Conservation (phyloP, 2,329 filamentous ascomycete genomes). For the Chalaropsis thielavioides region DNA sequence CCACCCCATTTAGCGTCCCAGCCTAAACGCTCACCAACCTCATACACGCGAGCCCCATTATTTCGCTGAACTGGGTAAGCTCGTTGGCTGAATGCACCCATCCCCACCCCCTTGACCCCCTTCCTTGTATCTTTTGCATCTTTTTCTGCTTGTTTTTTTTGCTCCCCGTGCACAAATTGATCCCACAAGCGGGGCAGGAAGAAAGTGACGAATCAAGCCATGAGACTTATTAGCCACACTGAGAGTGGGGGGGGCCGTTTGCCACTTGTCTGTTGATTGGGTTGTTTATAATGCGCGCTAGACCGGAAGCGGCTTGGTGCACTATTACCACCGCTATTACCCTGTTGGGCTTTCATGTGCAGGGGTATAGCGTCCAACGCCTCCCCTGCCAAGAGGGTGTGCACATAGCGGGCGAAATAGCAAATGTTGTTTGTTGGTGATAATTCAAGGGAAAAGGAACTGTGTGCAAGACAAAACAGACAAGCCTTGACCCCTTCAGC, state of each 20-base stretch:
- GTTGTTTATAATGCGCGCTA: background rate
- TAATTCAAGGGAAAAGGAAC: no score
- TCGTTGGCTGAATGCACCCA: background rate
- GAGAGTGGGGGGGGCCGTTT: conserved; percentile 7
- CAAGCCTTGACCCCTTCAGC: no score
- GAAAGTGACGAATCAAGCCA: conserved; percentile 3
- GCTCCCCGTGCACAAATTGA: background rate
- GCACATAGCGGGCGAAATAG: background rate
- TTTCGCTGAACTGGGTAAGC: background rate
- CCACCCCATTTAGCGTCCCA: background rate
- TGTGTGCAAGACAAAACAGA: no score
- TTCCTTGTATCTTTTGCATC: background rate
- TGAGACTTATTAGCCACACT: conserved; percentile 8
- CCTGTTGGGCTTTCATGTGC: background rate
- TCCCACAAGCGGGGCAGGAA: background rate
- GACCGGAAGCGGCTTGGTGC: conserved; percentile 4
- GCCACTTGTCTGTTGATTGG: conserved; percentile 17
- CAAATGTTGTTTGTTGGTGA: background rate
- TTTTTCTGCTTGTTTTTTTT: background rate
- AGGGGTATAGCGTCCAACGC: background rate
- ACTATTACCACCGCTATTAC: background rate
- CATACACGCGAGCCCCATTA: background rate
- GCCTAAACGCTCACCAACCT: background rate
- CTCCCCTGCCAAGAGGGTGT: background rate
- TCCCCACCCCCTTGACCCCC: background rate